Base-by-base conservation (phyloP, 805 yeast genomes). In the Saccharomycopsis babjevae region DNA sequence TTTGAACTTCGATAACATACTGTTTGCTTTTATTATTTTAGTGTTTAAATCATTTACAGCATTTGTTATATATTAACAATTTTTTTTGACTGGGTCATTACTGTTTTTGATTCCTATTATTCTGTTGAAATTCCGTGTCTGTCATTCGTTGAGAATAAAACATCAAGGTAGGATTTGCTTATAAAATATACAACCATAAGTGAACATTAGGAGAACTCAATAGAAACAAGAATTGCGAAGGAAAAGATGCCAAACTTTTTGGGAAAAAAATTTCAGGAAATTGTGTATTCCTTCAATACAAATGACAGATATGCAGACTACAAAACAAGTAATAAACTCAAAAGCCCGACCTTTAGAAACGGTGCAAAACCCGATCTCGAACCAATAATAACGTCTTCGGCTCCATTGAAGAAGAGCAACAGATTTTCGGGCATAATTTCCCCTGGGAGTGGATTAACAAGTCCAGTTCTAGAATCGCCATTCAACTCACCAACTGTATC, bases 291-390 rank as follows among this genome's bases (percentile, higher is more conserved):
- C 13, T 73, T 85, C 62, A 82, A 83, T 56, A 83, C 90, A 5
- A 80, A 78, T 58, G 91, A 86, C 67, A 83, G 86, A 66, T 86
- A 86, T 66, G 85, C 91, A 0, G 90, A 84, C 65, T 85, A 77
- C 68, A 81, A 83, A 66, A 75, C 82, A 16, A 22, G 32, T 15
- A 72, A 79, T 50, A 77, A 76, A 39, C 63, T 69, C 15, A 59
- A 50, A 56, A 46, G 56, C 60, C 3, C 58, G 50, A 42, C 59
- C 50, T 40, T 43, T 25, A 25, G 38, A 54, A 43, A 63, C 62
- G 54, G 56, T 34, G 20, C 40, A 52, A 50, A 32, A 20, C 42
- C n/a, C 13, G 32, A 46, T 46, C 52, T 46, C n/a, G 32, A 46
- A 22, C 52, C 52, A 11, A 22, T 46, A 46, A 7, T 46, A 25